Conservation (phyloP, 2,329 filamentous ascomycete species). For the Dothistroma septosporum region DNA sequence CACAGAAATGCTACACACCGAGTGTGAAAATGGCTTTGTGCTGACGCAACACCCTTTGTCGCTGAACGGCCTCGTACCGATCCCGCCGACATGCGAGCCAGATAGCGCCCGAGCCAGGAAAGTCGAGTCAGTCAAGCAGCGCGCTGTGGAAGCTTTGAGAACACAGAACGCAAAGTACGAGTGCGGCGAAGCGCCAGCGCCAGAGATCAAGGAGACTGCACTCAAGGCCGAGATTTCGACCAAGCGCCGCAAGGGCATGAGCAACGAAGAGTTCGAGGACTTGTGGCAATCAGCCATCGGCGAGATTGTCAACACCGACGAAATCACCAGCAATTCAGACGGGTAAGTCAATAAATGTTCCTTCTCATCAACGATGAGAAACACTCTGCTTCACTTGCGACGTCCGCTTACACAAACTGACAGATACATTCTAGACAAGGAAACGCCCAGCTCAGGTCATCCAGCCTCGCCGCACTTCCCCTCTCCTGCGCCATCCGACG, state of each 20-base stretch:
- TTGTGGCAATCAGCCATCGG: slow-evolving; percentile 72
- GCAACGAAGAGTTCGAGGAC: slow-evolving; percentile 84
- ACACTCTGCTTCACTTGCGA: neutral
- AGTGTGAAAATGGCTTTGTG: slow-evolving; percentile 84
- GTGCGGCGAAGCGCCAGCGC: slow-evolving; percentile 68
- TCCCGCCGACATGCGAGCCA: slow-evolving; percentile 88
- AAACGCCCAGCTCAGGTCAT: slow-evolving; percentile 64
- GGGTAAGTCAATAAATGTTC: slow-evolving; percentile 49
- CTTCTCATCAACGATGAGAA: neutral
- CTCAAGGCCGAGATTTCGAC: slow-evolving; percentile 72
- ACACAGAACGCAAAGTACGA: slow-evolving; percentile 84
- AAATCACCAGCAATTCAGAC: slow-evolving; percentile 54
- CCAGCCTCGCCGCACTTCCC: slow-evolving; percentile 87
- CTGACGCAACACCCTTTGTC: slow-evolving; percentile 79
- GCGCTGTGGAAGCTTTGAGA: slow-evolving; percentile 79
- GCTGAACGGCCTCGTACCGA: slow-evolving; percentile 71
- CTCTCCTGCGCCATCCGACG: slow-evolving; percentile 75
- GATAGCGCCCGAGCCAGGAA: slow-evolving; percentile 88
- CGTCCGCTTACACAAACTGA: slow-evolving; percentile 55
- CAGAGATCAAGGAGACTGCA: slow-evolving; percentile 65
- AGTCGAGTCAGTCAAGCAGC: slow-evolving; percentile 82
- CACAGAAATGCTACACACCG: slow-evolving; percentile 69
- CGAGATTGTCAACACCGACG: slow-evolving; percentile 62
- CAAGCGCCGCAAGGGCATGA: slow-evolving; percentile 78
- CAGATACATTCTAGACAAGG: slow-evolving; percentile 68